Evolutionary conservation across 345 rosid genomes (phyloP).

Genomic region (Syzygium jambos): DNA sequence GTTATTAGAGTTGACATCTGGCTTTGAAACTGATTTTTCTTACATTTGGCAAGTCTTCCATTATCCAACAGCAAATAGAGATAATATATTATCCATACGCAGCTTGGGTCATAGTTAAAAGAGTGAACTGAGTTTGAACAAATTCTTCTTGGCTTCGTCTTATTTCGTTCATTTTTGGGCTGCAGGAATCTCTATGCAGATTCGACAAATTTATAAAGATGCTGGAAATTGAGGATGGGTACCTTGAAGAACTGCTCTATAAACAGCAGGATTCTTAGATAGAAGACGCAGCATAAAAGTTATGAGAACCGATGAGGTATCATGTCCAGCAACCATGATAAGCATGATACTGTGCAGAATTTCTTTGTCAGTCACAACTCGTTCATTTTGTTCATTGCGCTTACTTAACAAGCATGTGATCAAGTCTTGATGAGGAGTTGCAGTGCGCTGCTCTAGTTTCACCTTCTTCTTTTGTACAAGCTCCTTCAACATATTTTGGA

Average conservation of each 20-base stretch:
- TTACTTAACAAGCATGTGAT: conserved; percentile 30
- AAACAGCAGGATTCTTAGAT: conserved; percentile 23
- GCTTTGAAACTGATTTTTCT: background rate
- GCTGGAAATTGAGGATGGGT: background rate
- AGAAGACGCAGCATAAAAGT: conserved; percentile 38
- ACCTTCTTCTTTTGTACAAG: conserved; percentile 25
- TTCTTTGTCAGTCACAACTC: conserved; percentile 31
- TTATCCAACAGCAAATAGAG: background rate
- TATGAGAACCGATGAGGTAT: conserved; percentile 38
- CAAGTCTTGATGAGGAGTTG: conserved; percentile 29
- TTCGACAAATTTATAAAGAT: background rate
- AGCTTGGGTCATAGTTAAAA: background rate
- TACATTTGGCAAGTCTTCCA: background rate
- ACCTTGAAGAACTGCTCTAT: conserved; percentile 43
- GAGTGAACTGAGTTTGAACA: background rate
- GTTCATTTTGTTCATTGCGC: conserved; percentile 1
- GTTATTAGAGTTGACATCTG: background rate
- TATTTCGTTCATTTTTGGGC: background rate
- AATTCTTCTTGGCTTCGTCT: background rate
- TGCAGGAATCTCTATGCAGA: background rate
- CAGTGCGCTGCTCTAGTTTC: conserved; percentile 19
- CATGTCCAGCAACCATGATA: conserved; percentile 54
- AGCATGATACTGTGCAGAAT: conserved; percentile 38
- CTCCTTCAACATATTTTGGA: conserved; percentile 12
- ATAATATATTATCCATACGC: background rate